phyloP scores from a whole-genome alignment of 768 basidiomycete species.

The Termitomyces bulborhizus region DNA sequence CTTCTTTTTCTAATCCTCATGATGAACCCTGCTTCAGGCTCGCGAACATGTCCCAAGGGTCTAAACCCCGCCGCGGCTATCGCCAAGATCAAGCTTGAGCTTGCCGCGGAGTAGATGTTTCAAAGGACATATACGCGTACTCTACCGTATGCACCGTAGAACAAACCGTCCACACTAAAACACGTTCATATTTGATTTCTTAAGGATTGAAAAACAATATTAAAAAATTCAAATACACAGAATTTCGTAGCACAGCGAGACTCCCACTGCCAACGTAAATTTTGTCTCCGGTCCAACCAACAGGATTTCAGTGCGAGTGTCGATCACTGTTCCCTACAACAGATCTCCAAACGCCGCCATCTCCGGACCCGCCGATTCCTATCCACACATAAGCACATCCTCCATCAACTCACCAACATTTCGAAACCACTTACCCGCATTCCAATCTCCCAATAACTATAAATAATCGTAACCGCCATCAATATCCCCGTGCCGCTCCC shows the following conservation, averaged over 20 bases:
- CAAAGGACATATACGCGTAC: neutral
- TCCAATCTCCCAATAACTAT: conserved; percentile 96
- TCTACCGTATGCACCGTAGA: no score
- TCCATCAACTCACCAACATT: neutral
- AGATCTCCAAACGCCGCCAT: conserved; percentile 77
- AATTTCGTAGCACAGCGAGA: neutral
- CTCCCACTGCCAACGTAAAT: neutral
- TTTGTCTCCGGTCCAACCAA: neutral
- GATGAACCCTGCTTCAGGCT: conserved; percentile 35
- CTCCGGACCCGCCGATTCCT: conserved; percentile 79
- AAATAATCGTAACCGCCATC: conserved; percentile 98
- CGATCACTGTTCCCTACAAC: conserved; percentile 34
- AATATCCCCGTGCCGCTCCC: conserved; percentile 95
- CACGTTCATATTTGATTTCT: no score
- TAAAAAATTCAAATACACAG: neutral
- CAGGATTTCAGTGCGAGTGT: neutral
- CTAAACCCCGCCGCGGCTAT: conserved; percentile 91
- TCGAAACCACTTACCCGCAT: conserved; percentile 44
- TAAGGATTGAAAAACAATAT: neutral
- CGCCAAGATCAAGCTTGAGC: conserved; percentile 89
- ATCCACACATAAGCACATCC: neutral
- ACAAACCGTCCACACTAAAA: neutral
- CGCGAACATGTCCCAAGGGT: conserved; percentile 96
- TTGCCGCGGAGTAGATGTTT: conserved; percentile 56
- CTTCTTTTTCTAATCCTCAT: neutral